phyloP scores from a whole-genome alignment of 495 filamentous ascomycete genomes.

The Collariella sp. region DNA sequence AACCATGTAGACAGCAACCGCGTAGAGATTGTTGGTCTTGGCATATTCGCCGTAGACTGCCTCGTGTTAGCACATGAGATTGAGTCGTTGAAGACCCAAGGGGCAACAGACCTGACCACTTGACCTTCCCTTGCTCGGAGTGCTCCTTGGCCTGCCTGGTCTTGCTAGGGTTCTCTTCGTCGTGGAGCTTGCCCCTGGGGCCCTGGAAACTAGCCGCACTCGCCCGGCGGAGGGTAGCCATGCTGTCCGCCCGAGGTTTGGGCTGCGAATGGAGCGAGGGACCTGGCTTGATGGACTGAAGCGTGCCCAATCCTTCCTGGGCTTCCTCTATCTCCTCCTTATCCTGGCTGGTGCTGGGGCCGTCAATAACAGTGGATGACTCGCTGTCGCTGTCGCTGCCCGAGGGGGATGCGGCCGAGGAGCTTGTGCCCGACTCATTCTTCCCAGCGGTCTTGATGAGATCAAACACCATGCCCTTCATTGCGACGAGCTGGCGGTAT shows the following conservation, averaged over 20 bases:
- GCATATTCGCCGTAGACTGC: conserved; percentile 78
- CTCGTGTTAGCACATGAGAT: conserved; percentile 17
- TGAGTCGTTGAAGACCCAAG: background rate
- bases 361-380: conserved; percentile 52
- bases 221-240: conserved; percentile 72
- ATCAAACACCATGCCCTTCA: conserved; percentile 82
- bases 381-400: conserved; percentile 52
- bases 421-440: conserved; percentile 31
- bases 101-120: conserved; percentile 58
- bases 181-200: conserved; percentile 68
- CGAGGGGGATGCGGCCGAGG: conserved; percentile 20
- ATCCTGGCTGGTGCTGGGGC: conserved; percentile 33
- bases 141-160: conserved; percentile 80
- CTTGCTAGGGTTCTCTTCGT: conserved; percentile 73
- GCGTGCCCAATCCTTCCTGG: conserved; percentile 57
- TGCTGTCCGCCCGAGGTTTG: conserved; percentile 57
- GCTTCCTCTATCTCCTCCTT: conserved; percentile 60
- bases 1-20: conserved; percentile 72
- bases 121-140: conserved; percentile 90
- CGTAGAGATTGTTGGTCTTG: conserved; percentile 81
- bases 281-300: conserved; percentile 61
- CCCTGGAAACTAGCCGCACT: conserved; percentile 86
- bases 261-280: conserved; percentile 26
- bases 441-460: conserved; percentile 71
- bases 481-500: conserved; percentile 82